Evolutionary conservation across 352 stramenopile genomes (phyloP).

Genomic region (Paralagenidium karlingii): DNA sequence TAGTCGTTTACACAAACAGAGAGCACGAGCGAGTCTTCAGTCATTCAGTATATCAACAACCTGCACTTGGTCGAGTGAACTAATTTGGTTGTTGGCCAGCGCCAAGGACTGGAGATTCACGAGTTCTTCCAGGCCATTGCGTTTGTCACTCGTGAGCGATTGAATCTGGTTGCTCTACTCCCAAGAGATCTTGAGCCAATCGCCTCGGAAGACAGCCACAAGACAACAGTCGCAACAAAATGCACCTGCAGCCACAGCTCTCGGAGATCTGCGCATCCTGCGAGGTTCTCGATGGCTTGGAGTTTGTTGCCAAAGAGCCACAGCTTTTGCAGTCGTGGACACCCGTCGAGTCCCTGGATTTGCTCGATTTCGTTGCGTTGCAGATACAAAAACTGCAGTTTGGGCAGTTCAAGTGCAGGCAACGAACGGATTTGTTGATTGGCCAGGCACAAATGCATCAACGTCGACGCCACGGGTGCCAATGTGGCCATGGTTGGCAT

Average conservation of each 20-base stretch:
- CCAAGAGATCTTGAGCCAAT: neutral
- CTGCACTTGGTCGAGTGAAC: slow-evolving; percentile 52
- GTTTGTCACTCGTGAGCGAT: slow-evolving; percentile 11
- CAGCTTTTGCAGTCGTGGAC: slow-evolving; percentile 50
- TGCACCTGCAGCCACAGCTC: slow-evolving; percentile 73
- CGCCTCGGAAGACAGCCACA: neutral
- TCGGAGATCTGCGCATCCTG: slow-evolving; percentile 45
- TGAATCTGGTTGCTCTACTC: slow-evolving; percentile 53
- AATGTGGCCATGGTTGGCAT: slow-evolving; percentile 45
- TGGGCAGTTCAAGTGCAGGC: slow-evolving; percentile 33
- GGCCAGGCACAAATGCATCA: slow-evolving; percentile 67
- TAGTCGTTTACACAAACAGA: neutral
- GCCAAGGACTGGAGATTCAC: slow-evolving; percentile 58
- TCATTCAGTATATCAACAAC: neutral
- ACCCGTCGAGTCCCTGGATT: slow-evolving; percentile 71
- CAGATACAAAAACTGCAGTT: slow-evolving; percentile 59
- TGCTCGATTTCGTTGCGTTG: slow-evolving; percentile 68
- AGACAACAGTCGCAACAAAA: neutral
- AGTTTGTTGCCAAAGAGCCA: slow-evolving; percentile 77
- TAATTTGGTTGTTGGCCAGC: slow-evolving; percentile 64
- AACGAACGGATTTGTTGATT: slow-evolving; percentile 55
- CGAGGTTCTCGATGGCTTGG: slow-evolving; percentile 38
- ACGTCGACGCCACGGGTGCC: slow-evolving; percentile 30
- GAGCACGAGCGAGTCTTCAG: too few relatives aligned
- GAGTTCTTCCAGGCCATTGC: slow-evolving; percentile 35